phyloP scores from a whole-genome alignment of 2,329 filamentous ascomycete genomes.

The Fusarium chuoi region DNA sequence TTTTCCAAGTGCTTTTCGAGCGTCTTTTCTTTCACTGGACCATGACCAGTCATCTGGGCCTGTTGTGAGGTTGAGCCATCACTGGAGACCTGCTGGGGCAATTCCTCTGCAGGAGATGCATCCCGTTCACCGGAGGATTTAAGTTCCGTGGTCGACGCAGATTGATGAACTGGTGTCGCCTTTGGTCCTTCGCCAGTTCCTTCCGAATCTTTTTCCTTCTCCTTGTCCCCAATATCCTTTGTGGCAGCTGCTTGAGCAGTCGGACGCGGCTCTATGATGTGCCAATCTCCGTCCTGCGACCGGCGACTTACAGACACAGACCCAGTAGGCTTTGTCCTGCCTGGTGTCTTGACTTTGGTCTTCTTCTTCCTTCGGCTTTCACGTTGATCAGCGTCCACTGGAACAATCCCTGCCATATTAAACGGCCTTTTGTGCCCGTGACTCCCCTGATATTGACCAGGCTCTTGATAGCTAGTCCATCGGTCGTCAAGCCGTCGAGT shows the following conservation, averaged over 20 bases:
- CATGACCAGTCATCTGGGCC: accelerated
- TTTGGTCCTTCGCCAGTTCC: too few species aligned
- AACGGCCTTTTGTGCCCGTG: background rate
- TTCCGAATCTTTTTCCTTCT: background rate
- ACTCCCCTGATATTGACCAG: background rate
- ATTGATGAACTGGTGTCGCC: background rate
- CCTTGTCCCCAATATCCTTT: background rate
- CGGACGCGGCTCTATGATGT: background rate
- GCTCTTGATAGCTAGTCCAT: background rate
- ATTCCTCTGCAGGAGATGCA: too few species aligned
- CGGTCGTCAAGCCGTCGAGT: background rate
- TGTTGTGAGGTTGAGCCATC: too few species aligned
- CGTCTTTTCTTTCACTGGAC: accelerated
- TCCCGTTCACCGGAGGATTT: background rate
- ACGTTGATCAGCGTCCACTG: background rate
- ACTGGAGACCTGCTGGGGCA: background rate
- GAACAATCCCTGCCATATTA: background rate
- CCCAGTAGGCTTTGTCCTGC: background rate
- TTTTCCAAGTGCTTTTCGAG: accelerated
- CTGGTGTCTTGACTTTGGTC: background rate
- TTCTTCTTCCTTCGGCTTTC: background rate
- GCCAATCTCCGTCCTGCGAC: background rate
- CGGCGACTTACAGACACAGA: background rate
- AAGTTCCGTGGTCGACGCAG: background rate
- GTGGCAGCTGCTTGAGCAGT: accelerated